Percentiles rank a stretch among this genome's conserved stretches.
phyloP scores from a whole-genome alignment of 192 early-diverging fungal species.

The Umbelopsis ramanniana region DNA sequence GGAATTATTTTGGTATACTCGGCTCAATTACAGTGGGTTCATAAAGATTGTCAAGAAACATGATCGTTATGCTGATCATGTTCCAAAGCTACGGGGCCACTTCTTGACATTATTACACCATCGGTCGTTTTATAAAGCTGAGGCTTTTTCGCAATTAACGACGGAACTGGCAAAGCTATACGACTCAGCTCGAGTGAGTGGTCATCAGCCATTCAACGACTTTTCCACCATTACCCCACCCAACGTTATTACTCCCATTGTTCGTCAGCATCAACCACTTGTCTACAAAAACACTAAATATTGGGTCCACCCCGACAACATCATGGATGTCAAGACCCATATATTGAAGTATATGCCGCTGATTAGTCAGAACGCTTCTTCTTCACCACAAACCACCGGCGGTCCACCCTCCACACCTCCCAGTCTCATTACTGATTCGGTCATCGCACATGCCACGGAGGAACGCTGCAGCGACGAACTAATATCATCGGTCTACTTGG shows the following conservation, averaged over 20 bases:
- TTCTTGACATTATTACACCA: slow-evolving; percentile 75
- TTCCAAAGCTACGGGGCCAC: slow-evolving; percentile 61
- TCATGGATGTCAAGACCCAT: slow-evolving; percentile 24
- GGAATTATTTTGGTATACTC: slow-evolving; percentile 71
- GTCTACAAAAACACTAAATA: slow-evolving; percentile 12
- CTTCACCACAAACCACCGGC: not conserved
- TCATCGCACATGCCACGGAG: not conserved
- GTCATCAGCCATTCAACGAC: not conserved
- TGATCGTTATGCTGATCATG: slow-evolving; percentile 81
- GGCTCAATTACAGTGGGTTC: slow-evolving; percentile 79
- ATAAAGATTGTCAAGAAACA: slow-evolving; percentile 96
- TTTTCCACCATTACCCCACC: slow-evolving; percentile 12
- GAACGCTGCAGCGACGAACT: not conserved
- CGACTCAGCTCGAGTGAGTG: slow-evolving; percentile 61
- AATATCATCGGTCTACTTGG: slow-evolving; percentile 15
- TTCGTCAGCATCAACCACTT: not conserved
- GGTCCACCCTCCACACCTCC: not conserved
- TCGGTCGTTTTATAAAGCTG: slow-evolving; percentile 77
- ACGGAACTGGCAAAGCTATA: slow-evolving; percentile 80
- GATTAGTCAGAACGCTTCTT: not conserved
- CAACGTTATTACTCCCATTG: not conserved
- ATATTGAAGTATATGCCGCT: slow-evolving; percentile 9
- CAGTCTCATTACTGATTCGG: not conserved
- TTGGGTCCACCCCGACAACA: slow-evolving; percentile 14
- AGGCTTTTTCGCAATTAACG: slow-evolving; percentile 77